These are phyloP conservation scores for Cytospora schulzeri DNA, from an alignment of 2,329 filamentous ascomycete genomes.

Conservation along the genomic window DNA sequence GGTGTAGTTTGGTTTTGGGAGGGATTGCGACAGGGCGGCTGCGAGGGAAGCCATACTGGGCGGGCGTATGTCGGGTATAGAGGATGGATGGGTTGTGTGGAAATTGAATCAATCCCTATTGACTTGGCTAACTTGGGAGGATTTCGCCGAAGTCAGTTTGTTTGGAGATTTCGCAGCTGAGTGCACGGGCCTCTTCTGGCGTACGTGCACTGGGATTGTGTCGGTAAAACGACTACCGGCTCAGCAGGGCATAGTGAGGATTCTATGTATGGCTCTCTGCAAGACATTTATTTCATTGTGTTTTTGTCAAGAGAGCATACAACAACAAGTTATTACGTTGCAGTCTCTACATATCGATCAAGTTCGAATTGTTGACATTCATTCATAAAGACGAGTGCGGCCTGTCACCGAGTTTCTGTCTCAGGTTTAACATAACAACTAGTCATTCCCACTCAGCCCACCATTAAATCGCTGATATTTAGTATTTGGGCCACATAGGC, in stretches of 20 bases:
- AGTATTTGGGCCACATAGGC: not conserved
- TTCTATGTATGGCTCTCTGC: too few relatives aligned
- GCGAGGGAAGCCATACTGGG: constrained; percentile 65
- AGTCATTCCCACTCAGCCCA: not conserved
- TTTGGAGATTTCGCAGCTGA: constrained; percentile 13
- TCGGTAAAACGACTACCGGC: not conserved
- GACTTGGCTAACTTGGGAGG: not conserved
- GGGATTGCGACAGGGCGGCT: constrained; percentile 72
- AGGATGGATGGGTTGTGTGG: constrained; percentile 2
- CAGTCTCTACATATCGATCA: too few relatives aligned
- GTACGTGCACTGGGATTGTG: not conserved
- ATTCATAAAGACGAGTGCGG: not conserved
- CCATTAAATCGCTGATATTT: not conserved
- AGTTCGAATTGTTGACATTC: not conserved
- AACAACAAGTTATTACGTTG: too few relatives aligned
- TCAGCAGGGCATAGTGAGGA: too few relatives aligned
- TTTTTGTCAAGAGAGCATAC: not conserved
- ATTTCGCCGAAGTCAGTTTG: not conserved
- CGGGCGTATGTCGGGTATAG: constrained; percentile 22
- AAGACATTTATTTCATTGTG: not conserved
- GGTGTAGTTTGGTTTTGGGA: constrained; percentile 89
- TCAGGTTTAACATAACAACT: not conserved
- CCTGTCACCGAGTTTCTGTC: not conserved
- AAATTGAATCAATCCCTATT: constrained; percentile 9
- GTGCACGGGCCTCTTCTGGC: constrained; percentile 22